phyloP scores from a whole-genome alignment of 2,329 filamentous ascomycete species.

The Furcasterigmium sp. region DNA sequence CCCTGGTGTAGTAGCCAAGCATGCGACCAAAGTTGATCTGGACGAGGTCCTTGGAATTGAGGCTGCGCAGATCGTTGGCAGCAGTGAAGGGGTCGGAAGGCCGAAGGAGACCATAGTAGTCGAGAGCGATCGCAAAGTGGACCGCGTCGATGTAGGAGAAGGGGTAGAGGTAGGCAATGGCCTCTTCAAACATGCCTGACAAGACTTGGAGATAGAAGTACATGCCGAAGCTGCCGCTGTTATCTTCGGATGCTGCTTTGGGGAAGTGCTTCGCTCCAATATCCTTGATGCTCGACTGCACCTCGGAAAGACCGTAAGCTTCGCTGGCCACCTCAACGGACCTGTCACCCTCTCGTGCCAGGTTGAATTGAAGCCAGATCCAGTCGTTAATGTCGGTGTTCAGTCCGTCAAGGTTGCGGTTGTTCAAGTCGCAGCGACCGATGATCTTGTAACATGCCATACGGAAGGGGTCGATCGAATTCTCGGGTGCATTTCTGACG shows the following conservation, averaged over 20 bases:
- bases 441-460: constrained; percentile 98
- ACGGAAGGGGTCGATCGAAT: constrained; percentile 87
- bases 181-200: constrained; percentile 90
- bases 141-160: constrained; percentile 92
- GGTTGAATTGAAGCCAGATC: constrained; percentile 68
- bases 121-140: constrained; percentile 86
- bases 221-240: constrained; percentile 74
- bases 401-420: constrained; percentile 58
- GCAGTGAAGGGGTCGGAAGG: constrained; percentile 75
- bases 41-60: constrained; percentile 63
- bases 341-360: constrained; percentile 60
- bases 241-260: constrained; percentile 72
- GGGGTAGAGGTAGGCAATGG: constrained; percentile 82
- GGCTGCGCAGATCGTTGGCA: constrained; percentile 63
- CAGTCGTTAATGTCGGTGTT: constrained; percentile 64
- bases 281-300: constrained; percentile 77
- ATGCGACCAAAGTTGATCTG: constrained; percentile 94
- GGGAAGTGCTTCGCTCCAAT: constrained; percentile 90
- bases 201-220: constrained; percentile 92
- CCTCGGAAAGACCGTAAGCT: constrained; percentile 58
- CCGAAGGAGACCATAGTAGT: constrained; percentile 83
- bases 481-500: constrained; percentile 75
- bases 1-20: constrained; percentile 89
- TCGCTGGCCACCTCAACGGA: constrained; percentile 61
- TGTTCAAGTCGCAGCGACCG: constrained; percentile 67